phyloP scores from a whole-genome alignment of 352 stramenopile genomes.

The Phytophthora aleatoria region DNA sequence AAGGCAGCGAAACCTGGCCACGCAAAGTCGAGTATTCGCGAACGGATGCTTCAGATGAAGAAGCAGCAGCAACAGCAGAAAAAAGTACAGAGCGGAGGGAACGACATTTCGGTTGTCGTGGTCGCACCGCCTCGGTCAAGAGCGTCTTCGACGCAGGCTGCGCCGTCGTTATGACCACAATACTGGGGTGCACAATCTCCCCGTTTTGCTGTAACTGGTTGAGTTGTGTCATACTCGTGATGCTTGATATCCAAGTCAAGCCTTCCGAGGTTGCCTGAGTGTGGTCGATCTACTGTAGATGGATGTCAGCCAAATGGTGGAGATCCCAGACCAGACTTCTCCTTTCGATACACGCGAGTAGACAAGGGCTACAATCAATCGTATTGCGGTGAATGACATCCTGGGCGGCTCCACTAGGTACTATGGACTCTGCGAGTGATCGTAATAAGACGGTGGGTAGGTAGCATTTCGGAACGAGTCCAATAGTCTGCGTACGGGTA shows the following conservation, averaged over 20 bases:
- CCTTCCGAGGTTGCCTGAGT: too few relatives aligned
- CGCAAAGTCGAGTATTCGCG: constrained; percentile 54
- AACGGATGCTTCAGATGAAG: constrained; percentile 62
- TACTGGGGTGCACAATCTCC: constrained; percentile 25
- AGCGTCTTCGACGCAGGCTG: constrained; percentile 22
- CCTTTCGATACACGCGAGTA: neutral
- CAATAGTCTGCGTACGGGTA: too few relatives aligned
- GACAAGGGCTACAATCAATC: neutral
- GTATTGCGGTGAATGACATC: too few relatives aligned
- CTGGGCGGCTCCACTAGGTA: too few relatives aligned
- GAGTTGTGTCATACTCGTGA: constrained; percentile 6
- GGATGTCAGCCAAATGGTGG: too few relatives aligned
- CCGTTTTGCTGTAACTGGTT: constrained; percentile 30
- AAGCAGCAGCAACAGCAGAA: constrained; percentile 45
- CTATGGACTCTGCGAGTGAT: neutral
- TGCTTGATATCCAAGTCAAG: neutral
- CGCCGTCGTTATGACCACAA: constrained; percentile 38
- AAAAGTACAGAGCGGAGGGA: constrained; percentile 34
- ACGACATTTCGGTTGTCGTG: constrained; percentile 34
- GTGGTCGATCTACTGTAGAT: too few relatives aligned
- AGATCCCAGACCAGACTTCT: too few relatives aligned
- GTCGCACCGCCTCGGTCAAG: constrained; percentile 23
- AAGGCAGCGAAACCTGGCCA: constrained; percentile 36
- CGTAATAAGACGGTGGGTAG: neutral
- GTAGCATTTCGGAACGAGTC: too few relatives aligned